Conservation (phyloP, 1,139 yeast species). For the Suhomyces atakaporum region DNA sequence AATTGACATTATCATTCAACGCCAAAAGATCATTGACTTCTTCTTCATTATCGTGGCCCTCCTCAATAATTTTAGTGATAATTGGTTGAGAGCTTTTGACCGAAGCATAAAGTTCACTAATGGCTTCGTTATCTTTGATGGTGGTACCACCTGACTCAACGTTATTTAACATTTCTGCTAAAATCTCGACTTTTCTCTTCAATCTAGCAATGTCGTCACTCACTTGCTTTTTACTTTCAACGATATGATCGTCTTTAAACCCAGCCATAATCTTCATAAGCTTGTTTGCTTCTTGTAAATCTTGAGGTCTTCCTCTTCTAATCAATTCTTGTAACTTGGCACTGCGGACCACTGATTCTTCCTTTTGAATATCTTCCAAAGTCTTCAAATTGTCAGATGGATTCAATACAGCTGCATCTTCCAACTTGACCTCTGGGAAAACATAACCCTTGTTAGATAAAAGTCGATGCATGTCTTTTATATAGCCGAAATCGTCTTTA, state of each 20-base stretch:
- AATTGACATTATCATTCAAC: slow-evolving; percentile 77
- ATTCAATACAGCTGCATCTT: slow-evolving; percentile 90
- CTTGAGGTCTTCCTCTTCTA: slow-evolving; percentile 94
- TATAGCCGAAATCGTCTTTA: slow-evolving; percentile 87
- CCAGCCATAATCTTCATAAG: slow-evolving; percentile 99
- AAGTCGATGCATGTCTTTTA: slow-evolving; percentile 93
- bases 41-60: slow-evolving; percentile 66
- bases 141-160: slow-evolving; percentile 50
- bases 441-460: slow-evolving; percentile 83
- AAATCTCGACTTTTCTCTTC: slow-evolving; percentile 84
- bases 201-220: slow-evolving; percentile 83
- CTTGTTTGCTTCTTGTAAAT: slow-evolving; percentile 92
- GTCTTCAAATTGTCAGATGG: slow-evolving; percentile 91
- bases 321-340: slow-evolving; percentile 95
- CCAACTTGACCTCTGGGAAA: slow-evolving; percentile 88
- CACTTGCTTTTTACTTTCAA: slow-evolving; percentile 73
- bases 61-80: slow-evolving; percentile 77
- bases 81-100: slow-evolving; percentile 87
- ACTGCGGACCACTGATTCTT: slow-evolving; percentile 88
- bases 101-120: slow-evolving; percentile 74
- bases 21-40: slow-evolving; percentile 66
- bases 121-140: slow-evolving; percentile 67
- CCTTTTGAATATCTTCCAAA: slow-evolving; percentile 86
- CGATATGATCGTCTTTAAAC: slow-evolving; percentile 75
- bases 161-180: slow-evolving; percentile 80